A percentile compares a stretch with the other conserved stretches of the same genome.
Evolutionary conservation across 106 monocot genomes (phyloP).

Genomic region (Dioscorea dumetorum): DNA sequence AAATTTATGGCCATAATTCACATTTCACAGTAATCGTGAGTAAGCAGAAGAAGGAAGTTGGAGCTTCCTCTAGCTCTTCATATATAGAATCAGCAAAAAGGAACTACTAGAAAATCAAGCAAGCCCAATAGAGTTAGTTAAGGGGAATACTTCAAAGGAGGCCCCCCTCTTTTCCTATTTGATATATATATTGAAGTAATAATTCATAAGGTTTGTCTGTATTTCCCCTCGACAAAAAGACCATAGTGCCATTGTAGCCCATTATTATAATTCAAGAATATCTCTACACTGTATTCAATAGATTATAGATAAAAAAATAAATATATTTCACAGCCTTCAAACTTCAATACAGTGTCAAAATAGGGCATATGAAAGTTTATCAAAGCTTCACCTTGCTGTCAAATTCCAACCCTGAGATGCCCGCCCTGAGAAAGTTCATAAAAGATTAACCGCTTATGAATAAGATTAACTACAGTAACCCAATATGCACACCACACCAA

Average conservation of each 20-base stretch:
- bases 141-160: not conserved
- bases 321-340: not conserved
- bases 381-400: conserved; percentile 33
- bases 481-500: not conserved
- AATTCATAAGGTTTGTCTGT: not conserved
- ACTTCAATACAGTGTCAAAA: not conserved
- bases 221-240: not conserved
- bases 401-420: conserved; percentile 38
- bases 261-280: not conserved
- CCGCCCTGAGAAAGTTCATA: conserved; percentile 17
- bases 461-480: not conserved
- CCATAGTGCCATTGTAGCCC: not conserved
- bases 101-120: not conserved
- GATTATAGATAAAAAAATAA: not conserved
- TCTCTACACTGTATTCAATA: not conserved
- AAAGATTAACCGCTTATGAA: not conserved
- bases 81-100: not conserved
- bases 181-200: not conserved
- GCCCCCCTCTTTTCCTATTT: too few relatives aligned
- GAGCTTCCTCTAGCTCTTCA: too few relatives aligned
- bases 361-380: not conserved
- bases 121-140: not conserved
- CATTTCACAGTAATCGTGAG: too few relatives aligned
- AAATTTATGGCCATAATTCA: not conserved
- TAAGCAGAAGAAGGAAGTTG: too few relatives aligned